These are phyloP conservation scores for Zangia roseola DNA, from an alignment of 768 basidiomycete species.

Conservation along the genomic window DNA sequence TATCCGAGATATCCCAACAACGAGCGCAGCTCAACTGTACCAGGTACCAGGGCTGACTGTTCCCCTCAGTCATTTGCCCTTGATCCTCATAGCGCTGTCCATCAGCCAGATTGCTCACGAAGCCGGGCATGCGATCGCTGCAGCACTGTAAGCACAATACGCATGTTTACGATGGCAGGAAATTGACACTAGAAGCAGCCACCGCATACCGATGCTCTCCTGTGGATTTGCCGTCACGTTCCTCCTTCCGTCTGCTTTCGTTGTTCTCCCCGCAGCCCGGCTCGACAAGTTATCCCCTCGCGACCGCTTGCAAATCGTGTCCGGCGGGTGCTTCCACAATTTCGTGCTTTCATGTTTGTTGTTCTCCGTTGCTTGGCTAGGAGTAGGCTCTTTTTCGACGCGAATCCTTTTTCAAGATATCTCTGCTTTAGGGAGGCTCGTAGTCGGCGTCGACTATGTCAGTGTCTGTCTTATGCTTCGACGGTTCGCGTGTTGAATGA, in stretches of 20 bases:
- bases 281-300: conserved; percentile 37
- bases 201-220: conserved; percentile 59
- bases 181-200: conserved; percentile 41
- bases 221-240: conserved; percentile 61
- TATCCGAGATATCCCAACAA: background rate
- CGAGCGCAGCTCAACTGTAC: conserved; percentile 1
- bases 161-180: background rate
- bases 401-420: conserved; percentile 52
- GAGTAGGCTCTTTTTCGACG: conserved; percentile 28
- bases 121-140: conserved; percentile 73
- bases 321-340: conserved; percentile 82
- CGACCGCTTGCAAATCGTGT: conserved; percentile 57
- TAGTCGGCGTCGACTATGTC: conserved; percentile 55
- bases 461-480: conserved; percentile 20
- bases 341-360: conserved; percentile 56
- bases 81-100: conserved; percentile 61
- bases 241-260: conserved; percentile 73
- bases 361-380: conserved; percentile 33
- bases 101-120: conserved; percentile 75
- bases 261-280: conserved; percentile 51
- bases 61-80: conserved; percentile 67
- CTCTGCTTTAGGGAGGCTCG: conserved; percentile 49
- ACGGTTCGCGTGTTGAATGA: conserved; percentile 5
- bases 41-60: conserved; percentile 85
- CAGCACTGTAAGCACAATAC: conserved; percentile 57